Evolutionary conservation across 345 rosid species (phyloP), one percentile per base, ranked within the genome.

Genomic region (Eucalyptus leucophloia): DNA sequence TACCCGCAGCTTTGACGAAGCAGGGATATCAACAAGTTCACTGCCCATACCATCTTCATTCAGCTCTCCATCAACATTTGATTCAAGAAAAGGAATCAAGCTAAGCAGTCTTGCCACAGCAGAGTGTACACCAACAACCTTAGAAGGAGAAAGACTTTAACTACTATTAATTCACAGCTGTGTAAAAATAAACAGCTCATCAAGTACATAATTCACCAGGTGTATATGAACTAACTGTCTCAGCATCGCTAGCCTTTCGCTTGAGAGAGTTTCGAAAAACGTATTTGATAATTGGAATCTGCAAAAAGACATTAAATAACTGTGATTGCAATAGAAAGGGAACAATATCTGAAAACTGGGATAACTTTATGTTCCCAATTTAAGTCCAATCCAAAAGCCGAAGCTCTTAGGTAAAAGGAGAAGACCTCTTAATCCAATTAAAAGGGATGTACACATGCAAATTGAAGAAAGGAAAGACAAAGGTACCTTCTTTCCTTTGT

Each of bases 241-340:
- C 97, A 87, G 98, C 95, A 90, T 96, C 96, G 69, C 98, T 96
- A 86, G 93, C 91, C 92, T 98, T 98, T 65, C 94, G 95, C 94
- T 98, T 98, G 87, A 96, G 95, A 90, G 99, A 95, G 92, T 92
- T 94, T 86, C 91, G 95, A 90, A 98, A 94, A 87, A 97, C 92
- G 87, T 93, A 92, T 91, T 93, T 96, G 93, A 97, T 95, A 89
- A 93, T 93, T 88, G 96, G 97, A 86, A 92, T 88, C 98, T 97
- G 93, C 91, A 92, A 26, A 51, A 77, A 44, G 45, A 89, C 30
- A 89, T 7, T 49, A 49, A 60, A 42, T 24, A 54, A 82, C 42
- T 86, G 58, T 89, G 49, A 50, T 56, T 49, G 65, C 53, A 26
- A 49, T 83, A 49, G 49, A 82, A 49, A 37, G 69, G 37, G 49